Evolutionary conservation across 805 yeast species (phyloP).

Genomic region (Sugiyamaella marilandica): DNA sequence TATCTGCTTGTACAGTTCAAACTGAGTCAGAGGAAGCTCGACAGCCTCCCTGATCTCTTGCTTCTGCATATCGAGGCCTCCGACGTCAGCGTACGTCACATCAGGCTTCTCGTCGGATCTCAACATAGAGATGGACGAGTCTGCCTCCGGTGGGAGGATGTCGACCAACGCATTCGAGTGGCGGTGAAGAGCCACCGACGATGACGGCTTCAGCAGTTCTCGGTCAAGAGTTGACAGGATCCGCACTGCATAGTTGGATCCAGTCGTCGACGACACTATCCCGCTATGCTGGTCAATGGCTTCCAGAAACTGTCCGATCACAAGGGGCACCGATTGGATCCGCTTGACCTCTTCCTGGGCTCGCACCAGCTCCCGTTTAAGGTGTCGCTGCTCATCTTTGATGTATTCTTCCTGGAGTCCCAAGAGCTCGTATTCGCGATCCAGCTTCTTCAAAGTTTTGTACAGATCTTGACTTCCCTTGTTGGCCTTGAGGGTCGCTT

Average conservation of each 20-base stretch:
- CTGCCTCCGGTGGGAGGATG: conserved; percentile 98
- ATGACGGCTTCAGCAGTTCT: conserved; percentile 88
- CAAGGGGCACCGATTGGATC: conserved; percentile 95
- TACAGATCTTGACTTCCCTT: conserved; percentile 54
- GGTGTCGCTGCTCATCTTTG: conserved; percentile 95
- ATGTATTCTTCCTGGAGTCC: conserved; percentile 91
- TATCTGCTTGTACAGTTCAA: conserved; percentile 91
- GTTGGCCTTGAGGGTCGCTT: not conserved
- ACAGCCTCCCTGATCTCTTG: conserved; percentile 99
- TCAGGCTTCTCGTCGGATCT: conserved; percentile 94
- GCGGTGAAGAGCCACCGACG: conserved; percentile 95
- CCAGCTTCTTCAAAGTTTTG: conserved; percentile 76
- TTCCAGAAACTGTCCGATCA: conserved; percentile 95
- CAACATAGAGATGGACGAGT: conserved; percentile 89
- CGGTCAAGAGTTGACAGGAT: conserved; percentile 92
- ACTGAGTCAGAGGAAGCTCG: conserved; percentile 92
- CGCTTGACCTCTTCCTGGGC: conserved; percentile 99
- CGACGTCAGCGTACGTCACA: conserved; percentile 95
- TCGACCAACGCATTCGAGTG: conserved; percentile 97
- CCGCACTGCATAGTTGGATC: conserved; percentile 94
- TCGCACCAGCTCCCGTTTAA: conserved; percentile 87
- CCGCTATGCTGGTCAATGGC: conserved; percentile 97
- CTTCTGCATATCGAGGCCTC: conserved; percentile 98
- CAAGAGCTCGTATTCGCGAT: conserved; percentile 82
- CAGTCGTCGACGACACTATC: conserved; percentile 95